Conservation (phyloP, 1,139 yeast genomes). For the Geotrichum carabidarum region DNA sequence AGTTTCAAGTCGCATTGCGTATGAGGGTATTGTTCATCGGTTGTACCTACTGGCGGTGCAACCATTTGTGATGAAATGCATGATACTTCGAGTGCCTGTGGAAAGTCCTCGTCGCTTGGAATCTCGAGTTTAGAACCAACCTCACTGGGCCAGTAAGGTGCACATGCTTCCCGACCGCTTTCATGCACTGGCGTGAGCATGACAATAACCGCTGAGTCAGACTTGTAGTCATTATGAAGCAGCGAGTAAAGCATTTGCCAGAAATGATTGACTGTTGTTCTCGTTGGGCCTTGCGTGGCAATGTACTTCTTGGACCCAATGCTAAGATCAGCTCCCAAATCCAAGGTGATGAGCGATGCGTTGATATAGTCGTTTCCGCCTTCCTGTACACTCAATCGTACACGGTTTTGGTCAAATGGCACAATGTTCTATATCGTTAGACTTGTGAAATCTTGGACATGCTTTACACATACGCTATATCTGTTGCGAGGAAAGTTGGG, state of each 20-base stretch:
- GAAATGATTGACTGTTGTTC: conserved; percentile 58
- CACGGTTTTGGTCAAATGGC: conserved; percentile 57
- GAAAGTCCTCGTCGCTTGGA: conserved; percentile 21
- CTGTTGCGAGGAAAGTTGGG: conserved; percentile 15
- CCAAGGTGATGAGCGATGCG: conserved; percentile 43
- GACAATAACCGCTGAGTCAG: conserved; percentile 54
- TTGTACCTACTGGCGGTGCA: not conserved
- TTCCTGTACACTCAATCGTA: conserved; percentile 39
- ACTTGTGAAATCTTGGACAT: not conserved
- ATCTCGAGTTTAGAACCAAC: conserved; percentile 19
- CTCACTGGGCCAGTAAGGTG: conserved; percentile 63
- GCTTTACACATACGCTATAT: conserved; percentile 1
- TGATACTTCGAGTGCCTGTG: conserved; percentile 19
- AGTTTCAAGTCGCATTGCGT: conserved; percentile 2
- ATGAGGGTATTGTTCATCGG: conserved; percentile 12
- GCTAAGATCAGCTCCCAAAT: conserved; percentile 24
- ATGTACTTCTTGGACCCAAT: conserved; percentile 42
- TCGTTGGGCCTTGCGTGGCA: conserved; percentile 71
- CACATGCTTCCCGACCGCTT: conserved; percentile 57
- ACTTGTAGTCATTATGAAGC: conserved; percentile 12
- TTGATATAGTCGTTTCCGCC: conserved; percentile 43
- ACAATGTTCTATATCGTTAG: conserved; percentile 40
- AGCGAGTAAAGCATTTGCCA: conserved; percentile 73
- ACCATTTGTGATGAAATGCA: conserved; percentile 12
- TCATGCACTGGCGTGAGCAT: conserved; percentile 86